Conservation (phyloP, 2,329 filamentous ascomycete genomes). For the Exophiala sideris region DNA sequence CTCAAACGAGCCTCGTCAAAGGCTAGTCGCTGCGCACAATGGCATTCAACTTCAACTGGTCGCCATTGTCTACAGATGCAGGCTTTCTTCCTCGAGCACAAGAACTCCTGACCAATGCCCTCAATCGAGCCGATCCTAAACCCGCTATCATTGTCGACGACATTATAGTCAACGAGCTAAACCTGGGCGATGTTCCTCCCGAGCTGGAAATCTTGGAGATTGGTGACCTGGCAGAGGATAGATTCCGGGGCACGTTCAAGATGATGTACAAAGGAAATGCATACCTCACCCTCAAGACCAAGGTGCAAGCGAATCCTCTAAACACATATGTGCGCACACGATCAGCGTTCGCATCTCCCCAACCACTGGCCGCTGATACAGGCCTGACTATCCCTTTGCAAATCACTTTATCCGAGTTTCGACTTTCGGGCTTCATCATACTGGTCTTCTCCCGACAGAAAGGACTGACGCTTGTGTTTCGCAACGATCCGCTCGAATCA, state of each 20-base stretch:
- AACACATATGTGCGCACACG: constrained; percentile 94
- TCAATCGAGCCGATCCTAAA: constrained; percentile 97
- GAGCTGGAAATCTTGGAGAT: constrained; percentile 97
- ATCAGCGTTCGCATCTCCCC: constrained; percentile 85
- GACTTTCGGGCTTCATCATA: constrained; percentile 94
- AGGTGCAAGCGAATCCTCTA: constrained; percentile 95
- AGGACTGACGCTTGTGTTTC: constrained; percentile 91
- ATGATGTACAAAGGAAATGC: constrained; percentile 98
- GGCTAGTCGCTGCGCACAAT: constrained; percentile 49
- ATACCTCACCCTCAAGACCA: constrained; percentile 88
- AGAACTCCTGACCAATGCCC: constrained; percentile 86
- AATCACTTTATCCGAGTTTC: constrained; percentile 93
- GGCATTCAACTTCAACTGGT: constrained; percentile 99
- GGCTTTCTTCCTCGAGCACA: constrained; percentile 84
- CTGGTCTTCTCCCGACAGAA: constrained; percentile 97
- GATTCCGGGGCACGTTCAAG: constrained; percentile 97
- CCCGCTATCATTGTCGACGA: constrained; percentile 99
- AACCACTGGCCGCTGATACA: constrained; percentile 80
- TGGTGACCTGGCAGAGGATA: constrained; percentile 92
- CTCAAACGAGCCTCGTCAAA: not conserved
- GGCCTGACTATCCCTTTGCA: constrained; percentile 95
- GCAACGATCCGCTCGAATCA: constrained; percentile 95
- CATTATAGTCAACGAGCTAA: constrained; percentile 86
- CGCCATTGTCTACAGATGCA: constrained; percentile 92
- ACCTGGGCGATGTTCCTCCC: constrained; percentile 89